A percentile compares a stretch with the other conserved stretches of the same genome.
These are phyloP conservation scores for Quercus wislizeni DNA, from an alignment of 306 rosid species.

Conservation along the genomic window DNA sequence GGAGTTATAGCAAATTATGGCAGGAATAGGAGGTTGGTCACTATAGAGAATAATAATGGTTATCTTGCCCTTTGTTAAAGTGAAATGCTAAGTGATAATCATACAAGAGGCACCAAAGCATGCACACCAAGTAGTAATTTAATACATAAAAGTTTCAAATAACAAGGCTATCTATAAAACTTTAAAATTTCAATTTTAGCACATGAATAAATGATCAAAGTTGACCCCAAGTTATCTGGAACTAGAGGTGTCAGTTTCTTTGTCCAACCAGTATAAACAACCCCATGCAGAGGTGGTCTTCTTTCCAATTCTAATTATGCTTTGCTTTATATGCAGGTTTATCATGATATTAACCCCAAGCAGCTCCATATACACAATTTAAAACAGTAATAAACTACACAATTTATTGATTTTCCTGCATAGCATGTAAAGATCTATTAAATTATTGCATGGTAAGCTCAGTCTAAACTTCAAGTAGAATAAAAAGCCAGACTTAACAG, in stretches of 20 bases:
- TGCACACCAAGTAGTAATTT: neutral
- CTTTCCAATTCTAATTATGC: neutral
- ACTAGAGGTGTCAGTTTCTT: neutral
- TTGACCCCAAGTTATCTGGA: neutral
- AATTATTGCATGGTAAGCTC: neutral
- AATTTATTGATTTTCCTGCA: neutral
- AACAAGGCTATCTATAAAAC: neutral
- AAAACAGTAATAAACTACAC: neutral
- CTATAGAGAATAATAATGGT: neutral
- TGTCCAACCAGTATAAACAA: neutral
- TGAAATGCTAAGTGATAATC: neutral
- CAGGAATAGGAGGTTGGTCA: neutral
- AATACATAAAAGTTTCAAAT: neutral
- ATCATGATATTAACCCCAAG: neutral
- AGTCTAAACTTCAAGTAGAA: neutral
- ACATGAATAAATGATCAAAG: neutral
- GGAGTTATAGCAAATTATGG: neutral
- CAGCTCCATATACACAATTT: neutral
- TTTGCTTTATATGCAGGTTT: neutral
- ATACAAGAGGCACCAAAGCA: neutral
- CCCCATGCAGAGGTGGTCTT: neutral
- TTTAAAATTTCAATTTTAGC: neutral
- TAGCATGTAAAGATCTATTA: neutral
- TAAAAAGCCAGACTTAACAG: conserved; percentile 2
- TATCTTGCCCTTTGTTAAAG: neutral